Conservation (phyloP, 2,329 filamentous ascomycete genomes). For the Coleophoma cylindrospora region DNA sequence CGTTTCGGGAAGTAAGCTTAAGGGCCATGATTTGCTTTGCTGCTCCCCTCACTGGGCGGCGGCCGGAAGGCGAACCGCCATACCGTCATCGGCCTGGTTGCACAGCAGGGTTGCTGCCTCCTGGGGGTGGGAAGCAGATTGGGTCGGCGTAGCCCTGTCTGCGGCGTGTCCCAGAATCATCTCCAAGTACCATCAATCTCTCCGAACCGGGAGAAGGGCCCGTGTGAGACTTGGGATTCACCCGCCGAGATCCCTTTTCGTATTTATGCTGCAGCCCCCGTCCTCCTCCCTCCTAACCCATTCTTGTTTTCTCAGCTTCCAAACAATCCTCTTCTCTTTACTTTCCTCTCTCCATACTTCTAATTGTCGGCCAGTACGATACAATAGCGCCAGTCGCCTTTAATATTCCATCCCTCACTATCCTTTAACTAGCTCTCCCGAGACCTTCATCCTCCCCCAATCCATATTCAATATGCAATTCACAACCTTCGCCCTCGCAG, state of each 20-base stretch:
- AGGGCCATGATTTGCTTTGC: too few relatives aligned
- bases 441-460: slow-evolving; percentile 9
- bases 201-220: background rate
- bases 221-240: slow-evolving; percentile 11
- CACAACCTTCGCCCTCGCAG: slow-evolving; percentile 21
- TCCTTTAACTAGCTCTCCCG: slow-evolving; percentile 2
- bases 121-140: too few relatives aligned
- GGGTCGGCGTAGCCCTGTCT: too few relatives aligned
- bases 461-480: slow-evolving; percentile 25
- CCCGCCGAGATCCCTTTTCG: slow-evolving; percentile 8
- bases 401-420: background rate
- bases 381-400: slow-evolving; percentile 24
- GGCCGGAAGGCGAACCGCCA: too few relatives aligned
- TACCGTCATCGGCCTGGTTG: too few relatives aligned
- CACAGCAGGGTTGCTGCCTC: too few relatives aligned
- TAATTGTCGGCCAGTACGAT: slow-evolving; percentile 29
- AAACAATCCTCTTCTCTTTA: background rate
- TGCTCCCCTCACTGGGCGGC: too few relatives aligned
- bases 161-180: too few relatives aligned
- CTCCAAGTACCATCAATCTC: too few relatives aligned
- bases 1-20: too few relatives aligned
- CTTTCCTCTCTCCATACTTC: slow-evolving; percentile 4
- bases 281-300: background rate
- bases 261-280: slow-evolving; percentile 19
- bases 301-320: slow-evolving; percentile 7